Evolutionary conservation across 2,329 filamentous ascomycete species (phyloP), one percentile per base, ranked within the genome.

Genomic region (Aspergillus caelatus): DNA sequence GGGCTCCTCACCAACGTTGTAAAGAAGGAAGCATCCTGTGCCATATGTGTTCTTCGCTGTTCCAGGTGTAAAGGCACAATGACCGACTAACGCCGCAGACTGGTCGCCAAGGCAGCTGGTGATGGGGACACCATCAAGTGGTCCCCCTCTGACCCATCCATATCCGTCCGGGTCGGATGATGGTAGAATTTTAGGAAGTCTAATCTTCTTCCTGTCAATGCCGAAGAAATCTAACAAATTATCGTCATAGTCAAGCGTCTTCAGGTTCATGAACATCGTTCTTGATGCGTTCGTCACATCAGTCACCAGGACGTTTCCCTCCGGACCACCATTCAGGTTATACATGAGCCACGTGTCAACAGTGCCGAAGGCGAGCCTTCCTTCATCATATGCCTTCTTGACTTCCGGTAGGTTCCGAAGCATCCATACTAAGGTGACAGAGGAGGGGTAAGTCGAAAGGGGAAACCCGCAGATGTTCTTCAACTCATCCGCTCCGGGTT

Each of bases 261-360:
- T 85, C 60, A 97, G 84, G 79, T 96, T 93, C 90, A 96, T 94
- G 78, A 97, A 95, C 93, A 96, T 96, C 65, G 93, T 97, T 73
- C 93, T 85, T 59, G 91, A 94, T 23, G 93, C 93, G 76, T 97
- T 97, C 65, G 91, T 93, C 55, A 90, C 88, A 77, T 97, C 93
- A 0, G 93, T 95, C 62, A 96, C 92, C 74, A 92, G 89, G 50
- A 93, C 79, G 61, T 89, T 86, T 58, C 85, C 87, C 63, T 87
- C 83, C 36, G 82, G 83, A 57, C 91, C 89, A 62, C 91, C 92
- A 72, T 96, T 83, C 57, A 97, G 85, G 71, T 89, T 89, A 81
- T 92, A 96, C 60, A 96, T 86, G 62, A 97, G 83, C 93, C 93
- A 97, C 2, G 91, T 87, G 77, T 97, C 93, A 64, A 96, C 89